phyloP scores from a whole-genome alignment of 805 yeast genomes.

The Candida pseudoglaebosa region DNA sequence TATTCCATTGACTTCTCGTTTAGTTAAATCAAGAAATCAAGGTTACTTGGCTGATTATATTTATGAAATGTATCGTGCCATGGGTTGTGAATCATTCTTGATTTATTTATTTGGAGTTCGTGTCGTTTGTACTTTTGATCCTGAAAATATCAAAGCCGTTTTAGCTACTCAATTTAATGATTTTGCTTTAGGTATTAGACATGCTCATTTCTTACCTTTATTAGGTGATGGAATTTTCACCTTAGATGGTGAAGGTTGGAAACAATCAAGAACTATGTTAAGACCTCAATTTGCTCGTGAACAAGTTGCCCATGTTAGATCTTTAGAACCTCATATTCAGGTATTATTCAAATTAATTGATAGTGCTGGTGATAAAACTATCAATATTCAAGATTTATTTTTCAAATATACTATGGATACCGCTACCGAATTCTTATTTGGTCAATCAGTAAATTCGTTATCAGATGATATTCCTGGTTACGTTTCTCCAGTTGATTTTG shows the following conservation, averaged over 20 bases:
- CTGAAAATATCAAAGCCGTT: slow-evolving; percentile 34
- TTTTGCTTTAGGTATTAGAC: slow-evolving; percentile 30
- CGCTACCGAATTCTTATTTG: slow-evolving; percentile 38
- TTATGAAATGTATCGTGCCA: slow-evolving; percentile 24
- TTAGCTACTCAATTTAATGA: slow-evolving; percentile 34
- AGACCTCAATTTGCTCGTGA: slow-evolving; percentile 38
- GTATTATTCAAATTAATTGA: slow-evolving; percentile 20
- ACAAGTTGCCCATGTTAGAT: slow-evolving; percentile 28
- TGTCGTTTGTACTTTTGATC: slow-evolving; percentile 27
- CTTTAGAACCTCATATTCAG: slow-evolving; percentile 29
- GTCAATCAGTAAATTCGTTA: slow-evolving; percentile 28
- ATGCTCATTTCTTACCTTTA: slow-evolving; percentile 26
- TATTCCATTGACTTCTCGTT: not conserved
- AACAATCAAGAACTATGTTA: slow-evolving; percentile 31
- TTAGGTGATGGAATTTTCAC: slow-evolving; percentile 39
- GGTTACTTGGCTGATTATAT: slow-evolving; percentile 4
- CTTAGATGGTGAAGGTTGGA: slow-evolving; percentile 35
- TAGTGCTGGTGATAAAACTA: slow-evolving; percentile 16
- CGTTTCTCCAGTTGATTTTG: slow-evolving; percentile 17
- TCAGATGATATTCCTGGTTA: slow-evolving; percentile 19
- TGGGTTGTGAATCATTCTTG: slow-evolving; percentile 10
- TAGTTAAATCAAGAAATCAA: slow-evolving; percentile 1
- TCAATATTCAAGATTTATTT: slow-evolving; percentile 32
- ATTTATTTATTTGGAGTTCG: slow-evolving; percentile 10
- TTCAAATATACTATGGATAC: slow-evolving; percentile 36